These are phyloP conservation scores for Hanseniaspora vineae DNA, from an alignment of 805 yeast species.

Conservation along the genomic window DNA sequence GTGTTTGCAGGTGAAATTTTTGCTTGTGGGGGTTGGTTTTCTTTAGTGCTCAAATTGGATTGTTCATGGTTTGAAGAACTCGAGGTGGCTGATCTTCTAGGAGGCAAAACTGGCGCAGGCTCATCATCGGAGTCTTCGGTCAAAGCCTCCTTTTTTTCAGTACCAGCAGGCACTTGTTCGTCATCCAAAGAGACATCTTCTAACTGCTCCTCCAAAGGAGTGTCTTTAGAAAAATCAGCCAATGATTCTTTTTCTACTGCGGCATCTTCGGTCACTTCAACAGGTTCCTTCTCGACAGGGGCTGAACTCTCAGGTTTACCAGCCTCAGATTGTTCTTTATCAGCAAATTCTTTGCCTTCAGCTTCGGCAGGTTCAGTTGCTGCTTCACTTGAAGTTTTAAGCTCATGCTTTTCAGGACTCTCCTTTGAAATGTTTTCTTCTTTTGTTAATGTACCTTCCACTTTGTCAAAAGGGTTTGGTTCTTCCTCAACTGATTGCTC, in stretches of 20 bases:
- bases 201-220: conserved; percentile 1
- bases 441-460: not conserved
- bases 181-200: too few species aligned
- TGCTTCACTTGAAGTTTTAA: not conserved
- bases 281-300: not conserved
- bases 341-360: too few species aligned
- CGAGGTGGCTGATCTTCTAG: conserved; percentile 10
- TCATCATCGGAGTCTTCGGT: conserved; percentile 6
- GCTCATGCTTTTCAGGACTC: not conserved
- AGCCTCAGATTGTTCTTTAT: too few species aligned
- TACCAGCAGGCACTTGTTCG: conserved; percentile 1
- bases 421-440: conserved; percentile 1
- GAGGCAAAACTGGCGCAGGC: conserved; percentile 11
- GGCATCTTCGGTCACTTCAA: not conserved
- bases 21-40: too few species aligned
- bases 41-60: too few species aligned
- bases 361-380: not conserved
- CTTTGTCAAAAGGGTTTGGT: not conserved
- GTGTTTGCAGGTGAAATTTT: not conserved
- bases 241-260: not conserved
- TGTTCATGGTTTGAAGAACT: conserved; percentile 1
- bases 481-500: too few species aligned
- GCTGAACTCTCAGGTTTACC: not conserved
- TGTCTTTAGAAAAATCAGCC: not conserved
- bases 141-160: conserved; percentile 7